Evolutionary conservation across 352 stramenopile species (phyloP).

Genomic region (Globisporangium nodosum): DNA sequence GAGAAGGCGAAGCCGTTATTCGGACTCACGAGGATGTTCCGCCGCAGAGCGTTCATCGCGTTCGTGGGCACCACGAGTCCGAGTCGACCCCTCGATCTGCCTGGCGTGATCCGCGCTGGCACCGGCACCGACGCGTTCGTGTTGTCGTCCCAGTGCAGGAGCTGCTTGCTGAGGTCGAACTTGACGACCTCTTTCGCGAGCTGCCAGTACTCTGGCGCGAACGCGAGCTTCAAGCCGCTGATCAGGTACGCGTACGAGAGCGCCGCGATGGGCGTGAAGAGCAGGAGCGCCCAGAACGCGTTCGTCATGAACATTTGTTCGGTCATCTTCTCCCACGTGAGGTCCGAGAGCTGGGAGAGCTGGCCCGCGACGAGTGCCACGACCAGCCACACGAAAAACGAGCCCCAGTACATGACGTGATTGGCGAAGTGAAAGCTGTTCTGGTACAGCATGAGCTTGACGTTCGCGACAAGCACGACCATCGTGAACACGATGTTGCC

Average conservation of each 20-base stretch:
- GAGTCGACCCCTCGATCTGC: slow-evolving; percentile 15
- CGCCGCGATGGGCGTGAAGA: slow-evolving; percentile 47
- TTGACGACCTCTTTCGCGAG: slow-evolving; percentile 72
- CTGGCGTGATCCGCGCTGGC: slow-evolving; percentile 20
- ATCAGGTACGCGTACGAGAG: slow-evolving; percentile 49
- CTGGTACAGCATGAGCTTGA: slow-evolving; percentile 77
- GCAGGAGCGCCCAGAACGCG: slow-evolving; percentile 51
- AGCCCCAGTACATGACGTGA: slow-evolving; percentile 58
- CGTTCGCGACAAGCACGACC: slow-evolving; percentile 68
- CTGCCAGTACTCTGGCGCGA: slow-evolving; percentile 77
- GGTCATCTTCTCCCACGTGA: slow-evolving; percentile 69
- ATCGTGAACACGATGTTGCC: slow-evolving; percentile 80
- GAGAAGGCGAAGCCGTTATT: slow-evolving; percentile 79
- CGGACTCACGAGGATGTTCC: slow-evolving; percentile 14
- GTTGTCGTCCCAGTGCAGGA: slow-evolving; percentile 63
- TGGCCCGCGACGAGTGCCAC: slow-evolving; percentile 53
- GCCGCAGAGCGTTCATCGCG: slow-evolving; percentile 7
- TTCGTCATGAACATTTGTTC: slow-evolving; percentile 50
- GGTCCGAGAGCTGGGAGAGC: slow-evolving; percentile 49
- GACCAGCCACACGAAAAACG: slow-evolving; percentile 53
- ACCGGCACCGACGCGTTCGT: slow-evolving; percentile 46
- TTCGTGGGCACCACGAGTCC: slow-evolving; percentile 37
- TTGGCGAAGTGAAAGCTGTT: slow-evolving; percentile 72
- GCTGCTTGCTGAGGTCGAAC: slow-evolving; percentile 46
- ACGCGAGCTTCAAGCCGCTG: slow-evolving; percentile 45